phyloP scores from a whole-genome alignment of 78 protist species.

The Bigelowiella natans region DNA sequence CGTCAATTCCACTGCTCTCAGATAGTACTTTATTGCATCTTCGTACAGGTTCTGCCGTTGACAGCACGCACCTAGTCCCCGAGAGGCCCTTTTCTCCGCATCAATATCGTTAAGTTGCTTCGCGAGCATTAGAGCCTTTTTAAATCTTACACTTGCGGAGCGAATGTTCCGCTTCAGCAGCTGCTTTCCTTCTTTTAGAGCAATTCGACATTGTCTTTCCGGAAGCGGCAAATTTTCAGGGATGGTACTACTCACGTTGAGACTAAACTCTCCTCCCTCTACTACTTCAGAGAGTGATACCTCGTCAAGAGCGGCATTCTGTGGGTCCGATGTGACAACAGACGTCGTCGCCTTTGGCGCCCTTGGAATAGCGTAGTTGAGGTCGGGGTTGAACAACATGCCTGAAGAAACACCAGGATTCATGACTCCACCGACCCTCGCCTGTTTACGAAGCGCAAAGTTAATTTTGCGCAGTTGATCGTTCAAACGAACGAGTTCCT shows the following conservation, averaged over 20 bases:
- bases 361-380: neutral
- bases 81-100: neutral
- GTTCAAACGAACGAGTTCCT: neutral
- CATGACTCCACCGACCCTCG: neutral
- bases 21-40: neutral
- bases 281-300: no score
- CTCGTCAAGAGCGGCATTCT: no score
- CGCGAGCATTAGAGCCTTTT: neutral
- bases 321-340: no score
- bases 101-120: neutral
- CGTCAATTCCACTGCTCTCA: neutral
- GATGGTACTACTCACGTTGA: no score
- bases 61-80: neutral
- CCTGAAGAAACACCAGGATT: neutral
- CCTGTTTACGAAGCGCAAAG: neutral
- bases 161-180: neutral
- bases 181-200: neutral
- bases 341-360: no score
- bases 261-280: no score
- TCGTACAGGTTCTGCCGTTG: neutral
- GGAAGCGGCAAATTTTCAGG: neutral
- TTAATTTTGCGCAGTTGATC: neutral
- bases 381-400: neutral
- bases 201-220: neutral
- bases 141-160: neutral